Base-by-base conservation (phyloP, 805 yeast genomes). In the Monosporozyma servazzii region DNA sequence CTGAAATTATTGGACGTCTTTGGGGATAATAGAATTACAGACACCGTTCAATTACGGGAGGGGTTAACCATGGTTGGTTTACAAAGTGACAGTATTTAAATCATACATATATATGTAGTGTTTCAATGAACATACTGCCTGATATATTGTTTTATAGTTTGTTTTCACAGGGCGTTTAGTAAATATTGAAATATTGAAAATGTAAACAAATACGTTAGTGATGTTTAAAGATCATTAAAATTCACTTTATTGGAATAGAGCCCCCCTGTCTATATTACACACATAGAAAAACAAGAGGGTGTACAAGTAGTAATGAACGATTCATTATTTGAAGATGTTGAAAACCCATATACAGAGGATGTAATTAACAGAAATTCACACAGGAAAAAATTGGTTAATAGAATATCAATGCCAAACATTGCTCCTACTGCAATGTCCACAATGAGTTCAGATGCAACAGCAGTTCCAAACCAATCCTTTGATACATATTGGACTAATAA, bases 1-100 rank as follows among this genome's bases (percentile, higher is more conserved):
- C 67, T 91, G 51, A 74, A 75, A 45, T 73, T 86, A 15, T 63
- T 91, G 51, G 95, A 88, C 59, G 90, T 88, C 15, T 88, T 83
- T 64, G 96, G 96, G 1, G 74, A 84, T 61, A 86, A 85, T 62
- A 71, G 80, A 58, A 79, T 88, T 53, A 79, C 89, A 1, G 69
- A 74, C 8, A 71, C 72, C 25, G 84, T 86, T 0, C 67, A 65
- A 3, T 65, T 77, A 1, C 70, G 84, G 50, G 70, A 71, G 5
- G 84, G 81, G 13, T 64, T 87, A 39, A 76, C 78, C 51, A 71
- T 87, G 6, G 80, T 86, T 51, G 96, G 96, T 5, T 74, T 91
- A 54, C 89, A 85, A 63, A 80, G 83, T 59, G 88, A 82, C 64
- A 74, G 75, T 57, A 70, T 77, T 51, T 79, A 65, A 55, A 13